Conservation (phyloP, 1,139 yeast genomes). For the Hemisphaericaspora xylanilytica region DNA sequence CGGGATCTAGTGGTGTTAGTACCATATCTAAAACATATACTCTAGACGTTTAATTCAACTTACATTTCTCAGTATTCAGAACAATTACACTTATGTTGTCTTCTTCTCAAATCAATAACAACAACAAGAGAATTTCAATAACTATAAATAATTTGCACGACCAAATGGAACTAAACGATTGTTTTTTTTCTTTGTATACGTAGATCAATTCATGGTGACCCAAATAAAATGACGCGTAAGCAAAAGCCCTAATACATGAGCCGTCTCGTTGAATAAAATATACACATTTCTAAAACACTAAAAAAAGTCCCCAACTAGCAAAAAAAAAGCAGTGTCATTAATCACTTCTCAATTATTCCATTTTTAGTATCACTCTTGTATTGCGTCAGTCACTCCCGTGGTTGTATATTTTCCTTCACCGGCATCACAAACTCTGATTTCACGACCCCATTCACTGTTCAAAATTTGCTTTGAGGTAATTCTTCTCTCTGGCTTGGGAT, state of each 20-base stretch:
- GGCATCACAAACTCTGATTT: slow-evolving; percentile 73
- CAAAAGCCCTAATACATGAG: not conserved
- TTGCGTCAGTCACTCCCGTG: not conserved
- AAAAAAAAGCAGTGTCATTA: not conserved
- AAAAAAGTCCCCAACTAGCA: too few relatives aligned
- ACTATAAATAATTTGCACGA: too few relatives aligned
- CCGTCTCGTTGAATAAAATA: not conserved
- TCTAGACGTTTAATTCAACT: too few relatives aligned
- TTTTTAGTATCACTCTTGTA: not conserved
- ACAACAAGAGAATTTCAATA: too few relatives aligned
- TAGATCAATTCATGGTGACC: not conserved
- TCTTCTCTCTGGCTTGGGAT: slow-evolving; percentile 84
- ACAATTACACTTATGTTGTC: too few relatives aligned
- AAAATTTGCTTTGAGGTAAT: slow-evolving; percentile 85
- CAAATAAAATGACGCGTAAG: not conserved
- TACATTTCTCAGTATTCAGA: too few relatives aligned
- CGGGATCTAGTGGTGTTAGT: slow-evolving; percentile 1
- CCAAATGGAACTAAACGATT: too few relatives aligned
- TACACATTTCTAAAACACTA: not conserved
- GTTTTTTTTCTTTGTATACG: too few relatives aligned
- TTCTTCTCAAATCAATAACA: too few relatives aligned
- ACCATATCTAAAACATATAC: not conserved
- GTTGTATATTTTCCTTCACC: slow-evolving; percentile 28
- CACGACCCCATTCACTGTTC: slow-evolving; percentile 95
- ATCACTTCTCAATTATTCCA: not conserved